phyloP scores from a whole-genome alignment of 495 filamentous ascomycete genomes.

The Aspergillus taichungensis region DNA sequence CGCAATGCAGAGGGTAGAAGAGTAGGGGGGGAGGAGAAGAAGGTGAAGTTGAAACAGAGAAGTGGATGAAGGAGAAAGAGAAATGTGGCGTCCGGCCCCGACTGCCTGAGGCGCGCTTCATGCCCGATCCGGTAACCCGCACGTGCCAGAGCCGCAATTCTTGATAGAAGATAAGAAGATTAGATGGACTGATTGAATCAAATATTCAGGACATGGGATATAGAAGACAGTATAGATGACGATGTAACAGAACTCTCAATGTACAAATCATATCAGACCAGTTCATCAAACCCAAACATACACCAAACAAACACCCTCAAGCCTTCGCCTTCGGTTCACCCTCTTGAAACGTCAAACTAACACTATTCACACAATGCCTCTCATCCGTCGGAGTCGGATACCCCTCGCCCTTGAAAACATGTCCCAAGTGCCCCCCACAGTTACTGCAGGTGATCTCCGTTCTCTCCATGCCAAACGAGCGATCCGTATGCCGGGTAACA shows the following conservation, averaged over 20 bases:
- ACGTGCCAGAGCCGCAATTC: conserved; percentile 7
- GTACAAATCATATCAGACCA: too few species aligned
- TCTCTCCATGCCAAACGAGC: conserved; percentile 68
- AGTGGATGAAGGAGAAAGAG: background rate
- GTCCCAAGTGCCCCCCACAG: conserved; percentile 91
- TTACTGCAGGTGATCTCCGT: conserved; percentile 91
- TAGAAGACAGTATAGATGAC: background rate
- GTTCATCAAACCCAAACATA: background rate
- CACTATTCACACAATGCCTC: conserved; percentile 92
- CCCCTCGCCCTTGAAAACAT: conserved; percentile 96
- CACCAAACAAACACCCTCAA: conserved; percentile 12
- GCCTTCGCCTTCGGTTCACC: conserved; percentile 39
- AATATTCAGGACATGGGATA: too few species aligned
- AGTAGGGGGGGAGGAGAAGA: background rate
- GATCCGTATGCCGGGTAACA: conserved; percentile 70
- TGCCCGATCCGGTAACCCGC: conserved; percentile 8
- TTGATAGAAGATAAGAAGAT: too few species aligned
- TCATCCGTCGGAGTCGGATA: conserved; percentile 87
- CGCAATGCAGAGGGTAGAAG: conserved; percentile 1
- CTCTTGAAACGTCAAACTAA: conserved; percentile 76
- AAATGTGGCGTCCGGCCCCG: conserved; percentile 3
- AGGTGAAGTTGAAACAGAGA: conserved; percentile 3
- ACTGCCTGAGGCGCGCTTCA: conserved; percentile 13
- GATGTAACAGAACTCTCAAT: too few species aligned
- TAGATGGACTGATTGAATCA: too few species aligned